Evolutionary conservation across 164 flowering plant species (phyloP), one percentile per base, ranked within the genome.

Genomic region (Saururus chinensis): DNA sequence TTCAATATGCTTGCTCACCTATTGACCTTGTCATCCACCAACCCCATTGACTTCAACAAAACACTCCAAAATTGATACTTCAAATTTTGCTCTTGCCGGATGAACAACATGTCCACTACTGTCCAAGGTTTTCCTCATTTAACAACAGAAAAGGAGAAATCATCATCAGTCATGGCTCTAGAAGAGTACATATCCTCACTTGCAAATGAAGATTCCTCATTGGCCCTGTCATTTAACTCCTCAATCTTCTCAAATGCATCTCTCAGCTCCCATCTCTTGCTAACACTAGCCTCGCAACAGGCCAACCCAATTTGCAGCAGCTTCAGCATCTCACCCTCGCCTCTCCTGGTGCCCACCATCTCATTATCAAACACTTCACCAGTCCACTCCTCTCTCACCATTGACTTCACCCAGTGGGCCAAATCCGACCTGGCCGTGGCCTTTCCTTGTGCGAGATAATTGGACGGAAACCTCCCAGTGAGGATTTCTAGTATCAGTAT

Each of bases 401-500:
- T 65, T 0, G 84, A 73, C 23, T 65, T 75, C 8, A 84, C 97
- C 95, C 92, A 83, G 23, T 45, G 71, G 0, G 76, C 77, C 71
- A 84, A 66, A 68, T 84, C 85, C 5, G 60, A 51, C 16, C 37
- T 59, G 48, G 21, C 24, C 17, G 54, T 45, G 16, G 72, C 71
- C 42, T 68, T 69, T 0, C 75, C 80, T 10, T 71, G 71, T 13
- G 61, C 67, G 30, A 79, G 21, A 41, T 70, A 74, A 42, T 70
- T 75, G 1, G 75, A 53, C 0, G 87, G 91, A 62, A 78, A 74
- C 52, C 77, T 82, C 0, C 92, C 93, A 0, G 99, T 85, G 1
- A 93, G 23, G 23, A 81, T 75, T 74, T 93, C 99, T 1, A 93
- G 69, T 11, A 93, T 84, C 51, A 93, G 51, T 23, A 86, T 67